Evolutionary conservation across 768 basidiomycete genomes (phyloP).

Genomic region (Pseudohyphozyma bogoriensis): DNA sequence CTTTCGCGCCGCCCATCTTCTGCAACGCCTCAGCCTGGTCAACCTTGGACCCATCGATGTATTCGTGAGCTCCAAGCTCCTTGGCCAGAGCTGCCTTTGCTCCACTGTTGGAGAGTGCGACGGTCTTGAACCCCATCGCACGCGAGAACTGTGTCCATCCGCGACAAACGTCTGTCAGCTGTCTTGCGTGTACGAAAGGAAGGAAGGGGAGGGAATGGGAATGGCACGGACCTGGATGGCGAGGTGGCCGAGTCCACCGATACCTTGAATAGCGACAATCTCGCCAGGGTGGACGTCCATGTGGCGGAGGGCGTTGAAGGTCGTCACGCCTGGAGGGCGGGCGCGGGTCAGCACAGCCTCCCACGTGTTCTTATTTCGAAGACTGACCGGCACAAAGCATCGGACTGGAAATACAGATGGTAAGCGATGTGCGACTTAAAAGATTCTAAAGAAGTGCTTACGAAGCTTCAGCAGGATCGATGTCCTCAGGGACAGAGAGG

Average conservation of each 20-base stretch:
- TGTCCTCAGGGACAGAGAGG: slow-evolving; percentile 16
- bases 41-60: slow-evolving; percentile 36
- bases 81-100: slow-evolving; percentile 38
- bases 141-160: slow-evolving; percentile 37
- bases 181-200: too few relatives aligned
- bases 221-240: too few relatives aligned
- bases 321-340: too few relatives aligned
- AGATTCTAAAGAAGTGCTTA: too few relatives aligned
- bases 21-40: slow-evolving; percentile 35
- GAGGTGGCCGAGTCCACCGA: slow-evolving; percentile 39
- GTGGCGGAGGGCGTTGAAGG: slow-evolving; percentile 35
- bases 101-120: slow-evolving; percentile 38
- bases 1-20: slow-evolving; percentile 40
- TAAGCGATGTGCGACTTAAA: too few relatives aligned
- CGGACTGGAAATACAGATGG: too few relatives aligned
- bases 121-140: slow-evolving; percentile 40
- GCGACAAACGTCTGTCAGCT: too few relatives aligned
- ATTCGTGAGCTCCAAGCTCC: slow-evolving; percentile 40
- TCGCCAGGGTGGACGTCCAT: slow-evolving; percentile 37
- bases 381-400: too few relatives aligned
- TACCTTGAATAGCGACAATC: slow-evolving; percentile 41
- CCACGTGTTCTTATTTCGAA: too few relatives aligned
- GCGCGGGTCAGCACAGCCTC: too few relatives aligned
- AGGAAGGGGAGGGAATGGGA: too few relatives aligned
- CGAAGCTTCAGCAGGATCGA: slow-evolving; percentile 27